phyloP scores from a whole-genome alignment of 805 yeast genomes.

The Zygoascus tannicola region DNA sequence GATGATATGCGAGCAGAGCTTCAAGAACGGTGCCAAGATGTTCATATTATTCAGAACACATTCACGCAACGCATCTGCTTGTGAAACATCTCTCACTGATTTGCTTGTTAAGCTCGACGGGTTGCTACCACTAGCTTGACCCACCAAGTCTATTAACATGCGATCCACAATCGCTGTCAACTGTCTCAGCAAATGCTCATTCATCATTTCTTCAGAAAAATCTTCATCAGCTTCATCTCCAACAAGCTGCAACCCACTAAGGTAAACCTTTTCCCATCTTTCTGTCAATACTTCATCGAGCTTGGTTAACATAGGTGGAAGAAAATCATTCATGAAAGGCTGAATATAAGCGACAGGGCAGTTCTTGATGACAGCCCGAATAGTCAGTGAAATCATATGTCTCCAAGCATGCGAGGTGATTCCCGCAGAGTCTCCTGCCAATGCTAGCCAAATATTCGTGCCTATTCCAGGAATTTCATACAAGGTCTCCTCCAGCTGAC shows the following conservation, averaged over 20 bases:
- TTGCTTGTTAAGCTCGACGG: conserved; percentile 25
- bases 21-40: conserved; percentile 69
- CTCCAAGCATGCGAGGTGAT: conserved; percentile 95
- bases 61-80: conserved; percentile 48
- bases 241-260: conserved; percentile 33
- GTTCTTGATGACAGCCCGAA: conserved; percentile 76
- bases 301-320: conserved; percentile 67
- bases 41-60: conserved; percentile 55
- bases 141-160: conserved; percentile 75
- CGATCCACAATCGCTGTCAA: conserved; percentile 87
- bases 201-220: conserved; percentile 96
- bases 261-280: conserved; percentile 65
- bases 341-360: conserved; percentile 69
- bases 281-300: conserved; percentile 64
- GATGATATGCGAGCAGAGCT: conserved; percentile 65
- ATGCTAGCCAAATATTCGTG: conserved; percentile 65
- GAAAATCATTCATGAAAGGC: conserved; percentile 62
- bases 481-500: conserved; percentile 81
- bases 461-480: conserved; percentile 83
- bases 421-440: conserved; percentile 78
- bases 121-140: conserved; percentile 38
- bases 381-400: conserved; percentile 84
- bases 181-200: conserved; percentile 87
- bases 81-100: conserved; percentile 33
- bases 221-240: conserved; percentile 67